These are phyloP conservation scores for Candida patagonica DNA, from an alignment of 805 yeast genomes.

Conservation along the genomic window DNA sequence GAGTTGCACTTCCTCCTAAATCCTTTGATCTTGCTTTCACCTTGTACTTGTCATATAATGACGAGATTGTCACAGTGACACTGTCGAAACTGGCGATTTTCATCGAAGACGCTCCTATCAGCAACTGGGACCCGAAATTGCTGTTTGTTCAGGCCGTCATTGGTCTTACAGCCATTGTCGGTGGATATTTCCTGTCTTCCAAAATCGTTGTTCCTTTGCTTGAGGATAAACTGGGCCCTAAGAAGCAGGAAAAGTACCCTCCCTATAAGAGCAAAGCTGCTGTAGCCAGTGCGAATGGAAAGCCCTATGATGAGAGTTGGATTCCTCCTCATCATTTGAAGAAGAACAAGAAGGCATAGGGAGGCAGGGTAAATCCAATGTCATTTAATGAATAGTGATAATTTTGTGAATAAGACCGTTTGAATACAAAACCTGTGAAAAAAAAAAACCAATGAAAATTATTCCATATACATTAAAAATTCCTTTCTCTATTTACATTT, in stretches of 20 bases:
- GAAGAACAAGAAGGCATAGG: slow-evolving; percentile 12
- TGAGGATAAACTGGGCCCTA: slow-evolving; percentile 8
- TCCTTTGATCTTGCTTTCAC: slow-evolving; percentile 40
- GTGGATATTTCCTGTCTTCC: slow-evolving; percentile 34
- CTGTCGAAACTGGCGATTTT: slow-evolving; percentile 28
- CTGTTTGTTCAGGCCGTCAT: slow-evolving; percentile 52
- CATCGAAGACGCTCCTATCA: slow-evolving; percentile 56
- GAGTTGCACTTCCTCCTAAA: slow-evolving; percentile 48
- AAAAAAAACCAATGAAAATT: neutral
- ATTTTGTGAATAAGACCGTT: no score
- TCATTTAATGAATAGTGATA: no score
- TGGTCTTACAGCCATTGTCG: slow-evolving; percentile 37
- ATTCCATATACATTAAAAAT: neutral
- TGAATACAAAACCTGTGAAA: slow-evolving; percentile 1
- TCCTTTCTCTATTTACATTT: neutral
- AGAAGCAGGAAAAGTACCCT: slow-evolving; percentile 1
- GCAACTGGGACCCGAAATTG: slow-evolving; percentile 65
- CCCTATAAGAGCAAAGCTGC: slow-evolving; percentile 12
- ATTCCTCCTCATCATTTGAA: slow-evolving; percentile 36
- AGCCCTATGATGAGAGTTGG: slow-evolving; percentile 34
- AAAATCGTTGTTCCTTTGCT: slow-evolving; percentile 11
- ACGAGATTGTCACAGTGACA: slow-evolving; percentile 15
- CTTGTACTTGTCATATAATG: slow-evolving; percentile 16
- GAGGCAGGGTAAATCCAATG: neutral
- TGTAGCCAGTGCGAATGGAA: slow-evolving; percentile 20